Evolutionary conservation across 441 rosid species (phyloP).

Genomic region (Theobroma grandiflorum): DNA sequence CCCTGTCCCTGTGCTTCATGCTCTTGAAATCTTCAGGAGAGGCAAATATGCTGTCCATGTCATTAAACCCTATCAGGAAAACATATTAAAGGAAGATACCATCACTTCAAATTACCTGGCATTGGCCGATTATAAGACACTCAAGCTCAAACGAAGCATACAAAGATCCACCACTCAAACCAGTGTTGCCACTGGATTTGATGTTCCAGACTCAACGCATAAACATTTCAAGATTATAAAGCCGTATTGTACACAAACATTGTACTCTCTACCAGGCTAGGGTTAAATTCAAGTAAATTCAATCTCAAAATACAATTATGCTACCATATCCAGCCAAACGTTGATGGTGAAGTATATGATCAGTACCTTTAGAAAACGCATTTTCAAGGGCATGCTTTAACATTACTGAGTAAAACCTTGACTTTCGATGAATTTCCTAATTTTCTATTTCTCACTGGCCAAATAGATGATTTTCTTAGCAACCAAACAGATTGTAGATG

Average conservation of each 20-base stretch:
- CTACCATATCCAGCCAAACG: background rate
- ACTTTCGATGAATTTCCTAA: background rate
- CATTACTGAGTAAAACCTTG: background rate
- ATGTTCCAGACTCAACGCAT: conserved; percentile 2
- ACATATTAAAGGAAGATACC: background rate
- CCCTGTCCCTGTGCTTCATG: conserved; percentile 62
- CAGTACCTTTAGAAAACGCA: background rate
- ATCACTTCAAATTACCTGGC: background rate
- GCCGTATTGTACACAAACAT: background rate
- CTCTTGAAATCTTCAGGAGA: conserved; percentile 84
- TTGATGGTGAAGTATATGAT: background rate
- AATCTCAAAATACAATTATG: background rate
- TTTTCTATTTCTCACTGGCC: background rate
- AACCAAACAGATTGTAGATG: background rate
- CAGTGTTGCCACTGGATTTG: background rate
- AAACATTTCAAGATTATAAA: conserved; percentile 7
- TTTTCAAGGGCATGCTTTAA: background rate
- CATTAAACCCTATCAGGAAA: conserved; percentile 67
- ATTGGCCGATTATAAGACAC: background rate
- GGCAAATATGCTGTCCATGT: conserved; percentile 82
- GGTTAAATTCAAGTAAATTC: background rate
- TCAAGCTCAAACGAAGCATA: background rate
- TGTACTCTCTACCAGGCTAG: background rate
- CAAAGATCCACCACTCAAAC: background rate
- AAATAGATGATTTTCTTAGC: background rate